Percentiles rank a stretch among this genome's conserved stretches.
Conservation (phyloP, 75 land plant species). For the Larix kaempferi region DNA sequence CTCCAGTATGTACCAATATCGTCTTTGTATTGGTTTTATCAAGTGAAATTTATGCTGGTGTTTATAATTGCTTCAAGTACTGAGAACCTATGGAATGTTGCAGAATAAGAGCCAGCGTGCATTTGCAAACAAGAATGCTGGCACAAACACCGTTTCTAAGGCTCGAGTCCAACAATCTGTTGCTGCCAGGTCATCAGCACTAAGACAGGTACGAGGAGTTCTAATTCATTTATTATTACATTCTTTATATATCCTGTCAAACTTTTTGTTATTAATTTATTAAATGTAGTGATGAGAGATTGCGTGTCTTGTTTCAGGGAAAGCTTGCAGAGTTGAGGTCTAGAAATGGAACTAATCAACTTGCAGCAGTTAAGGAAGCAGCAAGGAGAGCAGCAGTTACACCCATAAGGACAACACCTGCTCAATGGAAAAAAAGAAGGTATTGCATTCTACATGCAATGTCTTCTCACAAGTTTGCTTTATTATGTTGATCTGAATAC, state of each 20-base stretch:
- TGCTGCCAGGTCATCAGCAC: conserved; percentile 37
- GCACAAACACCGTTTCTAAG: conserved; percentile 26
- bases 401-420: conserved; percentile 23
- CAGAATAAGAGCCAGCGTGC: conserved; percentile 40
- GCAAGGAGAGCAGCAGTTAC: conserved; percentile 47
- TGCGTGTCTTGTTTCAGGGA: conserved; percentile 23
- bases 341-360: conserved; percentile 40
- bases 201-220: conserved; percentile 44
- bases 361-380: conserved; percentile 44
- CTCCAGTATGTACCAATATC: conserved; percentile 20
- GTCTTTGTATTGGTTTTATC: neutral
- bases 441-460: conserved; percentile 4
- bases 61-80: neutral
- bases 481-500: neutral
- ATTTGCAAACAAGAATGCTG: conserved; percentile 10
- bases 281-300: neutral
- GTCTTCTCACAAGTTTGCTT: neutral
- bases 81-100: neutral
- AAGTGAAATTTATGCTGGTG: neutral
- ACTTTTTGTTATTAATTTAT: neutral
- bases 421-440: conserved; percentile 43
- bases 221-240: neutral
- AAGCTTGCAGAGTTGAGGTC: conserved; percentile 60
- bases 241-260: neutral
- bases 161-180: conserved; percentile 22